Evolutionary conservation across 495 filamentous ascomycete genomes (phyloP).

Genomic region (Cercophora samala): DNA sequence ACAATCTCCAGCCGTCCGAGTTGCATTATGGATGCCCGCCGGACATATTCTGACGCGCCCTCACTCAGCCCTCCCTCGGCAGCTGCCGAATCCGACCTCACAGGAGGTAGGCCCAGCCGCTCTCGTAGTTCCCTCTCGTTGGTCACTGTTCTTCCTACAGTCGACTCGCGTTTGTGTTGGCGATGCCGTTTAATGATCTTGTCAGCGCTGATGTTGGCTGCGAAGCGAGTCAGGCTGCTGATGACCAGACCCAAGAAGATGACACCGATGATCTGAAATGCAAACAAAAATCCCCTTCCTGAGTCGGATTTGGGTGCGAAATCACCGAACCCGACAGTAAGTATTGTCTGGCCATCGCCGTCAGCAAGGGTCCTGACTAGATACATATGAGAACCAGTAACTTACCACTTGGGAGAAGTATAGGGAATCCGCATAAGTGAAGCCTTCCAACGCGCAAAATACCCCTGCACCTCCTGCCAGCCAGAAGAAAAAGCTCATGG

Average conservation of each 20-base stretch:
- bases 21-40: slow-evolving; percentile 31
- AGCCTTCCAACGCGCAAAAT: slow-evolving; percentile 61
- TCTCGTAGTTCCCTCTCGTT: slow-evolving; percentile 44
- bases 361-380: background rate
- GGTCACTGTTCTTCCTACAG: slow-evolving; percentile 54
- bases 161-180: slow-evolving; percentile 54
- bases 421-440: slow-evolving; percentile 63
- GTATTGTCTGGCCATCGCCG: slow-evolving; percentile 32
- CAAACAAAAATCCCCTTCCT: slow-evolving; percentile 59
- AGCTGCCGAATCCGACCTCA: slow-evolving; percentile 1
- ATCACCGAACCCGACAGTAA: slow-evolving; percentile 73
- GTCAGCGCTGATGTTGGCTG: slow-evolving; percentile 58
- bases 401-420: slow-evolving; percentile 63
- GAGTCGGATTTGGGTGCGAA: slow-evolving; percentile 46
- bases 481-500: slow-evolving; percentile 68
- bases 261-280: slow-evolving; percentile 72
- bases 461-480: slow-evolving; percentile 64
- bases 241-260: slow-evolving; percentile 72
- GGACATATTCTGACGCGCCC: slow-evolving; percentile 8
- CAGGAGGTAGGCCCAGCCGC: slow-evolving; percentile 39
- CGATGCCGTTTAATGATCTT: slow-evolving; percentile 66
- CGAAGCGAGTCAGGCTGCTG: slow-evolving; percentile 65
- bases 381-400: background rate
- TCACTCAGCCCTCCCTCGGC: background rate
- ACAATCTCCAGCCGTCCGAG: slow-evolving; percentile 38